Evolutionary conservation across 805 yeast species (phyloP), one percentile per base, ranked within the genome.

Genomic region (Diddensiella santjacobensis): DNA sequence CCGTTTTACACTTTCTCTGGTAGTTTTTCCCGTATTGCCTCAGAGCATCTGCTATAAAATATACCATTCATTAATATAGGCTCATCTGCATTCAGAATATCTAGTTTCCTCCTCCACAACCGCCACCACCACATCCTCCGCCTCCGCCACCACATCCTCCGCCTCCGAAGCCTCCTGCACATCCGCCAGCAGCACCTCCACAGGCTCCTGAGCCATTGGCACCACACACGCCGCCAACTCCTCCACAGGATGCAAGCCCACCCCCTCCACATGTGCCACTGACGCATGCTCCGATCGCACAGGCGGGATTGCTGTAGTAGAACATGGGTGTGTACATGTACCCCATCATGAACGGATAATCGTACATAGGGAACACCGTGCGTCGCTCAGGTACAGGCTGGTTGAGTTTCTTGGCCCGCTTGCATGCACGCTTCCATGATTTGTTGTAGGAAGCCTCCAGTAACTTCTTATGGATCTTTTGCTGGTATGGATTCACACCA

Each of bases 111-210:
- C 38, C 37, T 10, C 47, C 22, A 3, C 47, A 33, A 3, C 47
- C 36, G 18, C 42, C 42, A 2, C 42, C 35, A 23, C 47, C 47
- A 5, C 47, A 22, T 10, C 47, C 22, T n/a, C 42, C 22, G 2
- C 42, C 42, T 15, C 42, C 42, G 17, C 47, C 47, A 37, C 47
- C 19, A 5, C 47, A 24, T 6, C 45, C 39, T 6, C 39, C 45
- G 4, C 52, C 52, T 10, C 52, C 49, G 17, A 24, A 38, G 13
- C 42, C 22, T 6, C 46, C 42, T 22, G 48, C 47, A 15, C 44
- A 44, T 11, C 29, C 45, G 8, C 46, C 45, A 4, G 42, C 40
- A n/a, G 46, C 41, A 18, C 45, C 10, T 8, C 36, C 42, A 35
- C 49, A 40, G 3, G 35, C 35, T 6, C 47, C 51, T 30, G 24